phyloP scores from a whole-genome alignment of 768 basidiomycete species.

The Jaapia argillacea region DNA sequence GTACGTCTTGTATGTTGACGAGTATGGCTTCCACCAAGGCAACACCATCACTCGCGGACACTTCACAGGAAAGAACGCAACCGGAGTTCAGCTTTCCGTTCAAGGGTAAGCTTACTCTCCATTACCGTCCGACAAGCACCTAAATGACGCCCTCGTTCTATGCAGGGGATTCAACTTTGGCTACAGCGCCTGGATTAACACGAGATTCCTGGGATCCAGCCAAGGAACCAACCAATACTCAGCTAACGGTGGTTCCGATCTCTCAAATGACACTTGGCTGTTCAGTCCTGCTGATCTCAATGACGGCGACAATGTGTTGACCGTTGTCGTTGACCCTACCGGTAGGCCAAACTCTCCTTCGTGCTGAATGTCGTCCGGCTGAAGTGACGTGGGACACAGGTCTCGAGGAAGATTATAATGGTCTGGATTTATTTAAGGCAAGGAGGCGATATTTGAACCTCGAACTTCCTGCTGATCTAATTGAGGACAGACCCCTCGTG shows the following conservation, averaged over 20 bases:
- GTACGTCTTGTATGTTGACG: slow-evolving; percentile 14
- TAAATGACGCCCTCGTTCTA: neutral
- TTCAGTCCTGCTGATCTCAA: slow-evolving; percentile 9
- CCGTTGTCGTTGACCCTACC: slow-evolving; percentile 13
- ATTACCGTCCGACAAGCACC: neutral
- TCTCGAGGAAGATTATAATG: slow-evolving; percentile 15
- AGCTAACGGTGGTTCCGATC: slow-evolving; percentile 7
- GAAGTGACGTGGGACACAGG: slow-evolving; percentile 3
- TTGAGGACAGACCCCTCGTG: slow-evolving; percentile 14
- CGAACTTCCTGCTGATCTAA: no score
- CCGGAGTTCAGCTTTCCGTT: slow-evolving; percentile 13
- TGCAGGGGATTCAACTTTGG: slow-evolving; percentile 12
- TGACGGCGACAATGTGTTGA: slow-evolving; percentile 13
- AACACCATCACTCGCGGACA: slow-evolving; percentile 13
- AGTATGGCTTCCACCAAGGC: slow-evolving; percentile 16
- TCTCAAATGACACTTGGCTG: slow-evolving; percentile 10
- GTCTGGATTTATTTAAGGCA: slow-evolving; percentile 12
- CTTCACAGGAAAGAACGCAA: slow-evolving; percentile 16
- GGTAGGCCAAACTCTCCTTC: slow-evolving; percentile 5
- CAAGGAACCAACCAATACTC: slow-evolving; percentile 14
- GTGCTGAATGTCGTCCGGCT: neutral
- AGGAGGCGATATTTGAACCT: no score
- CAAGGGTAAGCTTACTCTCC: slow-evolving; percentile 11
- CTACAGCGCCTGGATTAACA: slow-evolving; percentile 15
- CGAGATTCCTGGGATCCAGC: slow-evolving; percentile 12